phyloP scores from a whole-genome alignment of 192 early-diverging fungal genomes.

The Linnemannia exigua region DNA sequence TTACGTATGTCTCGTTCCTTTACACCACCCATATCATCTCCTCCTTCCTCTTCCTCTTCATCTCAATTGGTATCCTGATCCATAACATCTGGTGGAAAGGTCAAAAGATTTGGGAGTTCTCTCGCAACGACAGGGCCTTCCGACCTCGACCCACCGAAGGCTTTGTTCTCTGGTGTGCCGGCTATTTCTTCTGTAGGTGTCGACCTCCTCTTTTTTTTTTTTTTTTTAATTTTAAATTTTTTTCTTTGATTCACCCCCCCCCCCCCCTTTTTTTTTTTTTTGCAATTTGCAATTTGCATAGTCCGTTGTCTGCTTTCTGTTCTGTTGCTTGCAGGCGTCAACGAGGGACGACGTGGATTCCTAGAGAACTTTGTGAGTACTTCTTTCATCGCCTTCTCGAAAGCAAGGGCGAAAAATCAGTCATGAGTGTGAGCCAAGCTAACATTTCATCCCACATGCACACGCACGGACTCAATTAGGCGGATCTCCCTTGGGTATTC shows the following conservation, averaged over 20 bases:
- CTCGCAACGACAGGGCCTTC: constrained; percentile 46
- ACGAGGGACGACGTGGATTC: constrained; percentile 38
- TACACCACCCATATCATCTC: constrained; percentile 56
- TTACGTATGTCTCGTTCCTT: constrained; percentile 47
- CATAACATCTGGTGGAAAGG: constrained; percentile 56
- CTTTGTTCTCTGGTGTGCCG: constrained; percentile 50
- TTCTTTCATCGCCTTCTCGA: background rate
- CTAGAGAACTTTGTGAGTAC: constrained; percentile 50
- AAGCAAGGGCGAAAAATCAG: background rate
- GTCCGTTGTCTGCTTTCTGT: constrained; percentile 46
- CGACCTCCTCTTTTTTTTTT: background rate
- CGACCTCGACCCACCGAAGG: constrained; percentile 52
- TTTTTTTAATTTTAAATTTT: background rate
- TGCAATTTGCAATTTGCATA: background rate
- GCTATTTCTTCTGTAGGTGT: constrained; percentile 52
- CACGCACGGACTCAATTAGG: constrained; percentile 13
- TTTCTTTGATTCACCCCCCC: background rate
- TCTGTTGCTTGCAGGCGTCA: constrained; percentile 23
- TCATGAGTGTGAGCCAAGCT: no score
- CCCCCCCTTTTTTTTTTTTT: background rate
- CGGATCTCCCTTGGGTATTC: constrained; percentile 48
- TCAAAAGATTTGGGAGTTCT: constrained; percentile 56
- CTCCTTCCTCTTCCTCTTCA: constrained; percentile 53
- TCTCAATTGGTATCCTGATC: constrained; percentile 46
- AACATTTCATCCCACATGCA: background rate